Conservation (phyloP, 441 rosid genomes). For the Aleurites moluccanus region DNA sequence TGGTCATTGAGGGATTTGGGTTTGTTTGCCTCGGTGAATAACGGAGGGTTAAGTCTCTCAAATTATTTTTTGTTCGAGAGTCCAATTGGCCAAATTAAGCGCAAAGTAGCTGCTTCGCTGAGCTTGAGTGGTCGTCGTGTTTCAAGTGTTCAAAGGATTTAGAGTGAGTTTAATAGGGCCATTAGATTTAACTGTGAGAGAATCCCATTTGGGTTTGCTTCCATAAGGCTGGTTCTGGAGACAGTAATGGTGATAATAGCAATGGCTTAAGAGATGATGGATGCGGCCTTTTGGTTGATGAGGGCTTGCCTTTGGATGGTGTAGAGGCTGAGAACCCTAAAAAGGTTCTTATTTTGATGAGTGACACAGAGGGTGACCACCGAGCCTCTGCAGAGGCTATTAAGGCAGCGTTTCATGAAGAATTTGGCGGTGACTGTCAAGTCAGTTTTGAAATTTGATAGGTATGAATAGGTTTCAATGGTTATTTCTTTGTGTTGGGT, state of each 20-base stretch:
- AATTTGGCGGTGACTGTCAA: constrained; percentile 82
- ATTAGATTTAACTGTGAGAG: constrained; percentile 70
- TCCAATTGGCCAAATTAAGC: constrained; percentile 30
- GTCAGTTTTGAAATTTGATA: constrained; percentile 39
- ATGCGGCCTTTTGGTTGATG: constrained; percentile 49
- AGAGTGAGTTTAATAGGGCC: constrained; percentile 62
- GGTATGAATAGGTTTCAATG: background rate
- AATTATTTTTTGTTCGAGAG: constrained; percentile 49
- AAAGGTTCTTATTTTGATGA: constrained; percentile 92
- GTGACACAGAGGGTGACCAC: constrained; percentile 98
- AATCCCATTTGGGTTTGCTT: constrained; percentile 78
- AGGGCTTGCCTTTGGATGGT: constrained; percentile 54
- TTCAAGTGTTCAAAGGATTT: constrained; percentile 39
- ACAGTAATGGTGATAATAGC: constrained; percentile 27
- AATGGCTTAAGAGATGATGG: constrained; percentile 51
- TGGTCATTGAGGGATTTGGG: too few relatives aligned
- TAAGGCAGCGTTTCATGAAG: constrained; percentile 73
- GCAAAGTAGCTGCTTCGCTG: constrained; percentile 49
- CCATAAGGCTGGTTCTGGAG: constrained; percentile 53
- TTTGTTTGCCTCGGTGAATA: too few relatives aligned
- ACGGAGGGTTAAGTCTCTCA: too few relatives aligned
- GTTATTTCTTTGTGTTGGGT: background rate
- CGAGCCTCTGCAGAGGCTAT: constrained; percentile 98
- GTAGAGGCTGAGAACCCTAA: constrained; percentile 54
- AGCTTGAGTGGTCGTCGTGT: constrained; percentile 45